These are phyloP conservation scores for Daedaleopsis nitida DNA, from an alignment of 768 basidiomycete species.

Conservation along the genomic window DNA sequence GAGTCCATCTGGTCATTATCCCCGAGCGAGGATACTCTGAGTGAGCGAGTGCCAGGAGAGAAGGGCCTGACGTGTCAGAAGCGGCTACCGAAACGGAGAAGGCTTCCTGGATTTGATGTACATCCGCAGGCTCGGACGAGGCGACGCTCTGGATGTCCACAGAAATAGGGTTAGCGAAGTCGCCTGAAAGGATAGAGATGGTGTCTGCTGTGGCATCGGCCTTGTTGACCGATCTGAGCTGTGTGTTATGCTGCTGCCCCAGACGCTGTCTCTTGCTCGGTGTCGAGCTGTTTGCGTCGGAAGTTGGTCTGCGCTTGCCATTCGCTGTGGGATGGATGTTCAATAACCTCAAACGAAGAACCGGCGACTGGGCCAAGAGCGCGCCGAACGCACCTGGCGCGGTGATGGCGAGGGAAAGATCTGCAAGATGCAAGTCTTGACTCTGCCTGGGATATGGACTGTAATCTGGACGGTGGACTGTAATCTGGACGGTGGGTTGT, in stretches of 20 bases:
- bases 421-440: no score
- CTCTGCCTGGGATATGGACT: no score
- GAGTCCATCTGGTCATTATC: neutral
- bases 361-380: neutral
- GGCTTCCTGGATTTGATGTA: slow-evolving; percentile 3
- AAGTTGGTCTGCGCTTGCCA: slow-evolving; percentile 4
- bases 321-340: slow-evolving; percentile 1
- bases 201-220: no score
- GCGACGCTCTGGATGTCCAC: neutral
- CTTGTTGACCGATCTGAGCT: neutral
- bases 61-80: slow-evolving; percentile 5
- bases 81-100: neutral
- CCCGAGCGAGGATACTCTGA: slow-evolving; percentile 3
- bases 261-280: slow-evolving; percentile 11
- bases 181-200: no score
- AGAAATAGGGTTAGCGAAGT: neutral
- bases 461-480: no score
- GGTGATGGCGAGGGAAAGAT: no score
- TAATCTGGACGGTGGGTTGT: no score
- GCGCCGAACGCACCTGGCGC: slow-evolving; percentile 6
- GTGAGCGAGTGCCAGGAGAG: neutral
- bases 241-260: neutral
- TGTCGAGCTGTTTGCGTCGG: neutral
- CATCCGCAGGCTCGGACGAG: slow-evolving; percentile 8
- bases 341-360: neutral